phyloP scores from a whole-genome alignment of 257 asterid species.

The Solanum medicagineum region DNA sequence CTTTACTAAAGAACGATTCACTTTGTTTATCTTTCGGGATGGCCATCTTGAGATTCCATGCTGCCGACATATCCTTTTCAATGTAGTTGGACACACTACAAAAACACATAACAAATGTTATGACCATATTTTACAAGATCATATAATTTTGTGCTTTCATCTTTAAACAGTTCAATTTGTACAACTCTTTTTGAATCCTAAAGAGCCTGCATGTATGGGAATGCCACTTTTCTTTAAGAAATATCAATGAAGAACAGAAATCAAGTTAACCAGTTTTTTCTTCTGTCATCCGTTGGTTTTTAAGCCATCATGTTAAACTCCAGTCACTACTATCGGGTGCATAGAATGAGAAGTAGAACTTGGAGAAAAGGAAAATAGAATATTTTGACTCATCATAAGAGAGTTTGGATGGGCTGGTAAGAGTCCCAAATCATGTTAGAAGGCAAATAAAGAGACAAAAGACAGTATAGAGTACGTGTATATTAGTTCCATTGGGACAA shows the following conservation, averaged over 20 bases:
- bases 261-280: neutral
- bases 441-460: neutral
- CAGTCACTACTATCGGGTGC: neutral
- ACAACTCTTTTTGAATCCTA: neutral
- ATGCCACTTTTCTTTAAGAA: neutral
- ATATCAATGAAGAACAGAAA: neutral
- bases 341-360: neutral
- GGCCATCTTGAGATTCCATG: constrained; percentile 95
- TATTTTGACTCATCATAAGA: neutral
- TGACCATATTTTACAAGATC: neutral
- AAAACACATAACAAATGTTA: neutral
- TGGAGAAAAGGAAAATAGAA: neutral
- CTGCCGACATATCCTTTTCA: constrained; percentile 80
- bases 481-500: neutral
- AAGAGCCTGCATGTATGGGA: neutral
- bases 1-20: constrained; percentile 68
- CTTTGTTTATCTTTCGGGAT: constrained; percentile 80
- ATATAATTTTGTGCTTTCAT: neutral
- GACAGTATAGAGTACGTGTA: neutral
- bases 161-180: neutral
- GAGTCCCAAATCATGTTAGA: neutral
- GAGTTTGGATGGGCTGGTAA: neutral
- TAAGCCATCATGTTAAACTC: neutral
- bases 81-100: constrained; percentile 86
- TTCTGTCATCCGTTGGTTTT: neutral